phyloP scores from a whole-genome alignment of 2,329 filamentous ascomycete species.

The Teratosphaeria epicoccoides region DNA sequence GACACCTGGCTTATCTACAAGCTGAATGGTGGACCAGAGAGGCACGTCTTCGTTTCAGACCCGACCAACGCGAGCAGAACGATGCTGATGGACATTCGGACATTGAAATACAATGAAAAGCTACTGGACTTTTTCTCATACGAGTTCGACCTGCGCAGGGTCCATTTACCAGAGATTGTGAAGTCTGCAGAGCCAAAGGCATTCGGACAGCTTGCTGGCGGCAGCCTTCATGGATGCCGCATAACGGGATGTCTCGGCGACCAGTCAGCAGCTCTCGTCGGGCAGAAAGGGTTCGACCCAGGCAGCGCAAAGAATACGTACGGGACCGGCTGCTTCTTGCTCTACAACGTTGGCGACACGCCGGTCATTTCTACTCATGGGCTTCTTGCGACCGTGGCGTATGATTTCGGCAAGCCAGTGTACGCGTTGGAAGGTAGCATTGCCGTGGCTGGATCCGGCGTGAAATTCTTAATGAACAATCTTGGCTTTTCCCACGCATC shows the following conservation, averaged over 20 bases:
- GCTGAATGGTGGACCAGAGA: conserved; percentile 57
- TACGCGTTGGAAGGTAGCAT: conserved; percentile 76
- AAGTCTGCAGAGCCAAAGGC: conserved; percentile 64
- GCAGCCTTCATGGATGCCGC: conserved; percentile 55
- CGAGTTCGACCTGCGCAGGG: conserved; percentile 58
- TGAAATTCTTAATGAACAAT: conserved; percentile 50
- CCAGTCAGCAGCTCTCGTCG: conserved; percentile 76
- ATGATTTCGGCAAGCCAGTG: conserved; percentile 61
- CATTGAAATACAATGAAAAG: conserved; percentile 65
- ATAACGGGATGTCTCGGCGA: conserved; percentile 83
- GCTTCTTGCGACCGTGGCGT: conserved; percentile 76
- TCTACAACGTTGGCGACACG: conserved; percentile 78
- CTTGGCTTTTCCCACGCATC: conserved; percentile 53
- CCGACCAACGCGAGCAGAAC: conserved; percentile 80
- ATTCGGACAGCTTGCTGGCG: conserved; percentile 58
- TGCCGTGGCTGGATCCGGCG: conserved; percentile 65
- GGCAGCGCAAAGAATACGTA: conserved; percentile 87
- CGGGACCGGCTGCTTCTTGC: conserved; percentile 77
- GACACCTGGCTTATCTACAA: conserved; percentile 83
- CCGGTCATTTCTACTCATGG: conserved; percentile 79
- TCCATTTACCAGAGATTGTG: conserved; percentile 71
- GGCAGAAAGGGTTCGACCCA: conserved; percentile 58
- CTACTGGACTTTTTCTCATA: conserved; percentile 63
- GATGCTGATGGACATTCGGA: conserved; percentile 88
- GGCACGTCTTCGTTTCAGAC: conserved; percentile 71